Base-by-base conservation (phyloP, 345 rosid species). In the Jatropha curcas region DNA sequence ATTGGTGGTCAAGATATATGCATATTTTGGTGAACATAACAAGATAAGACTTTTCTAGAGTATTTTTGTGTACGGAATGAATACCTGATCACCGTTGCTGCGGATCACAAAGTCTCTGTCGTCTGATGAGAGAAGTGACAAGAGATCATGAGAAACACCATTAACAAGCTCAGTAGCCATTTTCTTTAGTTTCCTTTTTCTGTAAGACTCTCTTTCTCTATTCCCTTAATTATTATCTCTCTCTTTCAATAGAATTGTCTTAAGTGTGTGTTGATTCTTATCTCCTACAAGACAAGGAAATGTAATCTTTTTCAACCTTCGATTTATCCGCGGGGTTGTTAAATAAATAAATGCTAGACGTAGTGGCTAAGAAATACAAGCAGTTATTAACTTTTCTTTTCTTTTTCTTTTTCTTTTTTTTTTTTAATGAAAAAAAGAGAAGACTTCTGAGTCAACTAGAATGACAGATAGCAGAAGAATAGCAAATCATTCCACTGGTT, bases 41-140 rank as follows among this genome's bases (percentile, higher is more conserved):
- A 48, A 48, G 22, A 48, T 16, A 16, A 48, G n/a, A 48, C 16
- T 45, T 45, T n/a, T 39, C 43, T 6, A 28, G 31, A 52, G 19
- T 4, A 41, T 30, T 10, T 50, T 31, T 27, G 24, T 53, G 7
- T 5, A 31, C 22, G 6, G 39, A 69, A 41, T 45, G 1, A 5
- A 20, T 28, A 70, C 75, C 82, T 74, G 59, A 46, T 74, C 59
- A 13, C 78, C 78, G n/a, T 74, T 59, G 68, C 20, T 74, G 33
- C 52, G 63, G 62, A 74, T 43, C 58, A 79, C 67, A 51, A 70
- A 70, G 57, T 74, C 82, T 25, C 75, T 74, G 37, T 74, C 78
- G 6, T 64, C 46, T 5, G 72, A 65, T 9, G 78, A 64, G 30
- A 79, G 82, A 17, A 79, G 78, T 7, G 72, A 50, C 24, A n/a